Evolutionary conservation across 2,329 filamentous ascomycete species (phyloP), one percentile per base, ranked within the genome.

Genomic region (Scytalidium lignicola): DNA sequence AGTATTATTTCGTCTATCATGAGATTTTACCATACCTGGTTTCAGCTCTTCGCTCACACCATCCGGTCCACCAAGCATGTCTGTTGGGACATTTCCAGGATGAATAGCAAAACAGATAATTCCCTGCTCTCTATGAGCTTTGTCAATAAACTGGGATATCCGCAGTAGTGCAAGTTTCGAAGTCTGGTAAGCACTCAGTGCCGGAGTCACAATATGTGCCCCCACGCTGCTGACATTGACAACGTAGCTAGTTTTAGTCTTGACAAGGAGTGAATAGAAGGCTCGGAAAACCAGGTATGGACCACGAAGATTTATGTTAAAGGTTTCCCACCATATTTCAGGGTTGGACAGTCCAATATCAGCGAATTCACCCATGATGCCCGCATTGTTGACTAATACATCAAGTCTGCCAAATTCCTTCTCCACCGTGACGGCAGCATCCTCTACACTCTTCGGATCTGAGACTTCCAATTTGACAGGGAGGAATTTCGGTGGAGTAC

Each of bases 221-320:
- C 68, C 76, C 1, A 74, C 66, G 39, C 71, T 74, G 5, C 63
- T 66, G 28, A 79, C 62, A 47, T 73, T 75, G 48, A 80, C 62
- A 20, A 81, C 63, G 0, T 68, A 73, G 58, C 72, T 73, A 37
- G 56, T 55, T 2, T 58, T 48, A n/a, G 56, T 44, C 51, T 62
- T 47, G 37, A 62, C 23, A 32, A 62, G 18, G 10, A 62, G 41
- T 1, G 59, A 58, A 7, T 79, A 55, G 40, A 78, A 74, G 1
- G 70, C 65, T n/a, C 70, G 67, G 4, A 68, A 62, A 10, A 73
- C 58, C 2, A 76, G 62, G 54, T 73, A 78, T 0, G 68, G 59
- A 0, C 76, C 78, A 17, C 68, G 66, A 12, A 79, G 41, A 55
- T 80, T 81, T 39, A 77, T 65, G 43, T 74, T 68, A 59, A 68